Conservation (phyloP, 2,329 filamentous ascomycete genomes). For the Calonectria hawksworthii region DNA sequence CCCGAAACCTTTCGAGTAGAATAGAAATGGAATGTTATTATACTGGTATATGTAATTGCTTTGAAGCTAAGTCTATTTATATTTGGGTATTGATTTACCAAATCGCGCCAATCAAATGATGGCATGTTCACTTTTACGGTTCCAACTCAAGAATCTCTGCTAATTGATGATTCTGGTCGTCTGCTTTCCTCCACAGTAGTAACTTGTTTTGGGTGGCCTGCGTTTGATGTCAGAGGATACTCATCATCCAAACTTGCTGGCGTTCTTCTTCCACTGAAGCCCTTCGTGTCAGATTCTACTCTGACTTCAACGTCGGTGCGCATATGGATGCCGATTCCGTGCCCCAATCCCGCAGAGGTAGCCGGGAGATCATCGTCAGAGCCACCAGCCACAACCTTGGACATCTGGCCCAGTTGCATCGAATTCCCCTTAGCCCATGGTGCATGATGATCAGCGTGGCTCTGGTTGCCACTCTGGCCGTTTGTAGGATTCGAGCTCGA, state of each 20-base stretch:
- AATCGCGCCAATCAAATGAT: no score
- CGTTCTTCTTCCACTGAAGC: constrained; percentile 9
- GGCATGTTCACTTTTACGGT: background rate
- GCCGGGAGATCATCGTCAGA: constrained; percentile 32
- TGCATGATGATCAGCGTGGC: constrained; percentile 13
- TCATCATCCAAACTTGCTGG: constrained; percentile 32
- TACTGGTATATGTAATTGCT: background rate
- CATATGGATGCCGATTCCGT: constrained; percentile 35
- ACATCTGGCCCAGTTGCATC: constrained; percentile 36
- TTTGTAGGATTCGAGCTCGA: constrained; percentile 33
- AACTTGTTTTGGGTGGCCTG: constrained; percentile 37
- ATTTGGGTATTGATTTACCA: background rate
- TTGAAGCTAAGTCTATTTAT: background rate
- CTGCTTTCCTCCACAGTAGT: background rate
- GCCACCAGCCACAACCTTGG: constrained; percentile 38
- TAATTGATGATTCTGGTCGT: background rate
- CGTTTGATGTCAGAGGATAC: constrained; percentile 38
- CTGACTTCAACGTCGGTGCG: constrained; percentile 41
- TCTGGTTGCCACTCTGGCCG: constrained; percentile 12
- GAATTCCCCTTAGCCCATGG: constrained; percentile 32
- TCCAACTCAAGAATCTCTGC: background rate
- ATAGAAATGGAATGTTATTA: background rate
- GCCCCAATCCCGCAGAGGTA: background rate
- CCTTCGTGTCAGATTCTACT: constrained; percentile 30
- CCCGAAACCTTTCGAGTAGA: no score